These are phyloP conservation scores for Rosa chinensis DNA, from an alignment of 306 rosid species.

Conservation along the genomic window DNA sequence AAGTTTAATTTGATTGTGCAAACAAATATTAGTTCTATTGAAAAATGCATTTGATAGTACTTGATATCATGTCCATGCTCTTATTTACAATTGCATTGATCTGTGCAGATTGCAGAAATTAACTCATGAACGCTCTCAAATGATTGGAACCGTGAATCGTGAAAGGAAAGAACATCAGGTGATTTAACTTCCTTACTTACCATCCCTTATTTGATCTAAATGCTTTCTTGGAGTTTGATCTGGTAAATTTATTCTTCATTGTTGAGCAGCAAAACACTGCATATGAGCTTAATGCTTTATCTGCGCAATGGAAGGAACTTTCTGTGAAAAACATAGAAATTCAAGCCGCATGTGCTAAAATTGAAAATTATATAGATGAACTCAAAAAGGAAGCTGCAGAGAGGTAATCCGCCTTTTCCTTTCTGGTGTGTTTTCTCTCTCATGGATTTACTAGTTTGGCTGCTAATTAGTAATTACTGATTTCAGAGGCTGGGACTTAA, in stretches of 20 bases:
- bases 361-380: conserved; percentile 58
- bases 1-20: neutral
- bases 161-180: conserved; percentile 97
- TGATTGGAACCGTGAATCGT: conserved; percentile 88
- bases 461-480: conserved; percentile 21
- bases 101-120: conserved; percentile 81
- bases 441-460: conserved; percentile 13
- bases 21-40: neutral
- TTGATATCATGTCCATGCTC: conserved; percentile 21
- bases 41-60: conserved; percentile 5
- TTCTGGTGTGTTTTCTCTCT: conserved; percentile 7
- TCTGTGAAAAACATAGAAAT: conserved; percentile 87
- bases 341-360: conserved; percentile 60
- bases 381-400: conserved; percentile 64
- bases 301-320: conserved; percentile 88
- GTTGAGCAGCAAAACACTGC: conserved; percentile 83
- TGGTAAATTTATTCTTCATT: conserved; percentile 9
- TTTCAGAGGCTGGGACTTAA: conserved; percentile 75
- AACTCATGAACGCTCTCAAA: conserved; percentile 66
- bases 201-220: conserved; percentile 16
- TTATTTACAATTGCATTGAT: conserved; percentile 24
- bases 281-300: conserved; percentile 82
- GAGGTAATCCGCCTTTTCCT: conserved; percentile 40
- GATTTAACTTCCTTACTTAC: conserved; percentile 24
- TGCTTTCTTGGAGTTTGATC: conserved; percentile 14